Evolutionary conservation across 202 grass and related monocot species (phyloP), one percentile per base, ranked within the genome.

Genomic region (Tripidium arundinaceum): DNA sequence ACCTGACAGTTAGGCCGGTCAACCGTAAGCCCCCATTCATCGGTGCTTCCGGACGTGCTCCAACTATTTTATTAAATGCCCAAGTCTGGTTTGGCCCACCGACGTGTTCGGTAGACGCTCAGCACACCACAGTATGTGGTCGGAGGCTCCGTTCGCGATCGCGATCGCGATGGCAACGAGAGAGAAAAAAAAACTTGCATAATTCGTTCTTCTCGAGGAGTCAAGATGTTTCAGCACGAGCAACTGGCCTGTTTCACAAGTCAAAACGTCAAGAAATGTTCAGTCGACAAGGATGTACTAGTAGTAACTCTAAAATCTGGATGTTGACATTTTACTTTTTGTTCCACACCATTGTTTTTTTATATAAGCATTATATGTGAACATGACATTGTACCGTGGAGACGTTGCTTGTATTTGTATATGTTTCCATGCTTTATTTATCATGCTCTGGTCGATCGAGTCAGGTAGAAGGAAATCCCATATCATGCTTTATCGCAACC

Each of bases 1-100:
- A 75, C 69, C 81, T 79, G 81, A 81, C 81, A 84, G 75, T 81
- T 64, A 55, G 62, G 63, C 70, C 2, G 81, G 86, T 88, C 86
- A 88, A 84, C 81, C 36, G 76, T 84, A 84, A 64, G n/a, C 81
- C 65, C 83, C 8, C 52, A 21, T 52, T 38, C 4, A 16, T 55
- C 29, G 40, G 52, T 54, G 49, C 49, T 40, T 61, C 42, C 55
- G 55, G n/a, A 16, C 54, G 75, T 73, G 75, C 37, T 55, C 66
- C 47, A n/a, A n/a, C n/a, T n/a, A n/a, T n/a, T n/a, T n/a, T n/a
- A n/a, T n/a, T n/a, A n/a, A n/a, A n/a, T n/a, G n/a, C 55, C 66
- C 6, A 19, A 7, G 38, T 59, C 7, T 38, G 3, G 3, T 6
- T 16, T 62, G 55, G 24, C 59, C 57, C 66, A 72, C 55, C 55